These are phyloP conservation scores for Marchantia paleacea DNA, from an alignment of 225 moss, liverwort and hornwort genomes.

Conservation along the genomic window DNA sequence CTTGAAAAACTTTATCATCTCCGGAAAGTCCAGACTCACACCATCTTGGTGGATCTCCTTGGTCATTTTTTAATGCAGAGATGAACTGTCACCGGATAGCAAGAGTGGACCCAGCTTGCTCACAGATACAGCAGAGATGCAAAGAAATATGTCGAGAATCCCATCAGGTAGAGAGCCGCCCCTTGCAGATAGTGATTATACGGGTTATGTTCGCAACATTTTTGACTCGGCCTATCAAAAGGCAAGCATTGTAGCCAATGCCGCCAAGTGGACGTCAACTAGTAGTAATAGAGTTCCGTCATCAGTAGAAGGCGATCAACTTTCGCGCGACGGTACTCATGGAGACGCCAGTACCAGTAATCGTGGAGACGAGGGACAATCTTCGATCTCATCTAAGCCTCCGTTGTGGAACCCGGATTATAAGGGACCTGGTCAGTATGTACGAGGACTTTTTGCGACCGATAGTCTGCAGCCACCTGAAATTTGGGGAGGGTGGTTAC, in stretches of 20 bases:
- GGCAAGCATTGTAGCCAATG: constrained; percentile 36
- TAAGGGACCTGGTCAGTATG: constrained; percentile 26
- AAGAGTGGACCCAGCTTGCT: constrained; percentile 22
- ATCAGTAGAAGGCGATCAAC: constrained; percentile 12
- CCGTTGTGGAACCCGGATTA: constrained; percentile 10
- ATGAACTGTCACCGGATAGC: constrained; percentile 26
- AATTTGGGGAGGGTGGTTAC: constrained; percentile 34
- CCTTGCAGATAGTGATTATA: constrained; percentile 28
- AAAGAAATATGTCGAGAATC: constrained; percentile 20
- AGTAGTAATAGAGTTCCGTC: constrained; percentile 7
- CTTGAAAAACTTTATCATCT: neutral
- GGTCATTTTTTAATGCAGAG: constrained; percentile 37
- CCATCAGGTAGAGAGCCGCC: constrained; percentile 23
- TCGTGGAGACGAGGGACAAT: neutral
- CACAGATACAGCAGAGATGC: constrained; percentile 25
- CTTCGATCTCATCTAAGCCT: neutral
- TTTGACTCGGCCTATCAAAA: constrained; percentile 44
- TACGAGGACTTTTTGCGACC: constrained; percentile 31
- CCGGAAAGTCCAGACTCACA: constrained; percentile 24
- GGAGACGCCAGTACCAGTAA: constrained; percentile 1
- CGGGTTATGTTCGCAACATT: constrained; percentile 41
- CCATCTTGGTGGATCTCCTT: constrained; percentile 27
- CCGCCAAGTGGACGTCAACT: constrained; percentile 36
- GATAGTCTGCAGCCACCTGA: constrained; percentile 11
- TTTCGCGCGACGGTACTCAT: neutral